Base-by-base conservation (phyloP, 139 green algal genomes). In the Micromonas commoda region DNA sequence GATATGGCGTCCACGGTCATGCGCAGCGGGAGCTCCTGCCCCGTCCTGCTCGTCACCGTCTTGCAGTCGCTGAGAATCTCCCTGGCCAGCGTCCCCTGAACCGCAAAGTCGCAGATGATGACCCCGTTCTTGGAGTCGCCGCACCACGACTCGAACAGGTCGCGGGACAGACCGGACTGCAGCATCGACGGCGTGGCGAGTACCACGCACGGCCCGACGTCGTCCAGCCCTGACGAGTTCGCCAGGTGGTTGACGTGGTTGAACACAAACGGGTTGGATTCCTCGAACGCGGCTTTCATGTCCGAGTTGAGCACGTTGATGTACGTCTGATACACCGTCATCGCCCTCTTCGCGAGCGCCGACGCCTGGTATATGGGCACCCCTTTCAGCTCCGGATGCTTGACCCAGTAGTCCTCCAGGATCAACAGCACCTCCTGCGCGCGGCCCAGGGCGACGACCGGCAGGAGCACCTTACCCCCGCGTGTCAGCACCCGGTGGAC, bases 61-160 rank as follows among this genome's bases (percentile, higher is more conserved):
- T 83, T 82, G 0, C 94, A 94, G 34, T 91, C 90, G 24, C 78
- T 88, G 54, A 98, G 87, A 53, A 99, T 93, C 52, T 97, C 90
- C 19, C 92, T 85, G 1, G 95, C 95, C 80, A 99, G 83, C 0
- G 95, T 99, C 52, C 95, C 95, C 82, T 97, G 90, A n/a, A 98
- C 94, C 5, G 91, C 90, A 86, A 98, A 99, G 84, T 96, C 94
- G 28, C 89, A 88, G 31, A 99, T 97, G 86, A 99, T 90, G 66
- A 96, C 88, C n/a, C 87, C 86, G 86, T 99, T 98, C 39, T 67
- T 64, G 78, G 80, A 29, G 80, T 96, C 88, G 64, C 93, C 87
- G 81, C 92, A 97, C 95, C 95, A 99, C 16, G 86, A 86, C 80
- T 98, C 95, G 84, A 99, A 98, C 39, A 98, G 86, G 75, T 97